Conservation (phyloP, 1,139 yeast species). For the Nakaseomyces sp. region DNA sequence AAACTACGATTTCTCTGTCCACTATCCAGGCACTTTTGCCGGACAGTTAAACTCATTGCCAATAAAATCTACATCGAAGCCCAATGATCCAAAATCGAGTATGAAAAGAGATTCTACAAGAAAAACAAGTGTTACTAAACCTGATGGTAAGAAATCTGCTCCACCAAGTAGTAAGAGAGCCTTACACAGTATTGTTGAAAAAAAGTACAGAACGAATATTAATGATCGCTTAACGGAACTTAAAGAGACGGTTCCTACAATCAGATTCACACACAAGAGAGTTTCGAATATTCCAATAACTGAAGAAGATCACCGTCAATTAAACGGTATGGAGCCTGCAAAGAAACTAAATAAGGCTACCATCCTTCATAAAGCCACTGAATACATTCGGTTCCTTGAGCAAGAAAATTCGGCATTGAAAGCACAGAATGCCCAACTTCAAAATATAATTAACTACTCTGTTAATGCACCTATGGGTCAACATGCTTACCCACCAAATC, state of each 20-base stretch:
- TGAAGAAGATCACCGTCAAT: constrained; percentile 33
- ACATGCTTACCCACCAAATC: neutral
- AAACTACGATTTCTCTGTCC: neutral
- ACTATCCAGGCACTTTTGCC: neutral
- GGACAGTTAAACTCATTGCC: neutral
- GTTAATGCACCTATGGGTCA: neutral
- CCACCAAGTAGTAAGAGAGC: constrained; percentile 34
- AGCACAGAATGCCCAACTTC: constrained; percentile 47
- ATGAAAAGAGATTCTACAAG: constrained; percentile 8
- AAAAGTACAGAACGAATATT: constrained; percentile 65
- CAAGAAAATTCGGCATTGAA: constrained; percentile 32
- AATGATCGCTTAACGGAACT: constrained; percentile 58
- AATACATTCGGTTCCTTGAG: constrained; percentile 67
- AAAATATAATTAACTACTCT: constrained; percentile 22
- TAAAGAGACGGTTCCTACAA: constrained; percentile 62
- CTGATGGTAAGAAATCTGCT: neutral
- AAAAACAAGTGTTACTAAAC: neutral
- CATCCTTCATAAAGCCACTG: constrained; percentile 80
- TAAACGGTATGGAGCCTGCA: constrained; percentile 87
- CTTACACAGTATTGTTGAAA: constrained; percentile 68
- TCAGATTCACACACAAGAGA: constrained; percentile 35
- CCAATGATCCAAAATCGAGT: neutral
- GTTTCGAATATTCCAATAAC: constrained; percentile 31
- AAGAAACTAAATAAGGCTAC: constrained; percentile 81
- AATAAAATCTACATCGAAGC: neutral